Evolutionary conservation across 768 basidiomycete genomes (phyloP).

Genomic region (Russula olivacea): DNA sequence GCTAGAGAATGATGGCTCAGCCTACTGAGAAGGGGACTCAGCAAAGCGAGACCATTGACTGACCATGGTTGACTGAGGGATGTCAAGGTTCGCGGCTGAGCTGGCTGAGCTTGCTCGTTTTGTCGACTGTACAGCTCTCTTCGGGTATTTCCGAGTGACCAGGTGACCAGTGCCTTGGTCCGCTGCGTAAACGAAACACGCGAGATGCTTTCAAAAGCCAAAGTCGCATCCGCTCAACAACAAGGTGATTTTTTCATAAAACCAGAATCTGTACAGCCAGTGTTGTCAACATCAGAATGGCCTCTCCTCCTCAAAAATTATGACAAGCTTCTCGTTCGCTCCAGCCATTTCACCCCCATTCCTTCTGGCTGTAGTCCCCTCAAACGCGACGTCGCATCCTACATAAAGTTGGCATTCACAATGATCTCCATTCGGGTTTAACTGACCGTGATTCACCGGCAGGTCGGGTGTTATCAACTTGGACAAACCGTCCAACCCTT

Average conservation of each 20-base stretch:
- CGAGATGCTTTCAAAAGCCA: conserved; percentile 50
- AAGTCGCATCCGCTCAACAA: conserved; percentile 69
- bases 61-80: conserved; percentile 52
- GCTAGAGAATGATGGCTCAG: conserved; percentile 52
- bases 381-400: conserved; percentile 86
- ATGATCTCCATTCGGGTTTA: not conserved
- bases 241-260: conserved; percentile 77
- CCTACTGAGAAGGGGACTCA: conserved; percentile 92
- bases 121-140: conserved; percentile 47
- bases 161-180: not conserved
- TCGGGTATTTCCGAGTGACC: conserved; percentile 14
- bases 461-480: conserved; percentile 98
- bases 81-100: conserved; percentile 8
- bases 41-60: conserved; percentile 71
- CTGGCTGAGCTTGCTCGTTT: not conserved
- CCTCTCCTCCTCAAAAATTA: conserved; percentile 98
- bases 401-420: conserved; percentile 67
- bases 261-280: conserved; percentile 64
- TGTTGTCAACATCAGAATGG: conserved; percentile 95
- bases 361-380: conserved; percentile 90
- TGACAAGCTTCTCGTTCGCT: conserved; percentile 91
- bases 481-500: conserved; percentile 99
- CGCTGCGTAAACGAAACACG: not conserved
- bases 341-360: conserved; percentile 97
- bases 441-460: conserved; percentile 7